These are phyloP conservation scores for Phytophthora tentaculata DNA, from an alignment of 352 stramenopile species.

Conservation along the genomic window DNA sequence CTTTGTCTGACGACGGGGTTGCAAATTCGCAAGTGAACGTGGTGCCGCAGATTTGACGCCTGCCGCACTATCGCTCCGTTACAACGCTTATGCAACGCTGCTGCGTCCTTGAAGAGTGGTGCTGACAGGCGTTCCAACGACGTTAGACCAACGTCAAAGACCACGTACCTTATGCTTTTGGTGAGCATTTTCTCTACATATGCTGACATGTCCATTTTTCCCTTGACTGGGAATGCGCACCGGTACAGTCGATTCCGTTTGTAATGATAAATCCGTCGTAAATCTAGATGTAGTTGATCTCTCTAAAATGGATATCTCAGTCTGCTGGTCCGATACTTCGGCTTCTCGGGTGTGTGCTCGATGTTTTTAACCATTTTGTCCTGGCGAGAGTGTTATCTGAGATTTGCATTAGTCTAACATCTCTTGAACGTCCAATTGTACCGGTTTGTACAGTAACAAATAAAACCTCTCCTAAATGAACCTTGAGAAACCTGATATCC, in stretches of 20 bases:
- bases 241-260: too few species aligned
- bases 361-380: too few species aligned
- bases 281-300: too few species aligned
- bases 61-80: conserved; percentile 4
- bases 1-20: not conserved
- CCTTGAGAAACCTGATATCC: too few species aligned
- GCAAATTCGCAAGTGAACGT: conserved; percentile 18
- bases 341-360: too few species aligned
- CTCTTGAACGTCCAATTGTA: conserved; percentile 6
- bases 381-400: not conserved
- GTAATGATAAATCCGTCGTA: too few species aligned
- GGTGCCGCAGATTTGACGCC: conserved; percentile 6
- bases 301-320: too few species aligned
- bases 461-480: too few species aligned
- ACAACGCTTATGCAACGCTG: not conserved
- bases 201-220: not conserved
- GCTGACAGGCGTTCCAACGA: conserved; percentile 1
- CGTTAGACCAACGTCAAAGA: not conserved
- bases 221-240: too few species aligned
- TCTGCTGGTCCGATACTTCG: too few species aligned
- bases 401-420: conserved; percentile 1
- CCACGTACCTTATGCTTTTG: not conserved
- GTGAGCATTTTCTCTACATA: not conserved
- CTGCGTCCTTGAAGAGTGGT: conserved; percentile 2
- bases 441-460: too few species aligned